Base-by-base conservation (phyloP, 768 basidiomycete genomes). In the Collybia sp. region DNA sequence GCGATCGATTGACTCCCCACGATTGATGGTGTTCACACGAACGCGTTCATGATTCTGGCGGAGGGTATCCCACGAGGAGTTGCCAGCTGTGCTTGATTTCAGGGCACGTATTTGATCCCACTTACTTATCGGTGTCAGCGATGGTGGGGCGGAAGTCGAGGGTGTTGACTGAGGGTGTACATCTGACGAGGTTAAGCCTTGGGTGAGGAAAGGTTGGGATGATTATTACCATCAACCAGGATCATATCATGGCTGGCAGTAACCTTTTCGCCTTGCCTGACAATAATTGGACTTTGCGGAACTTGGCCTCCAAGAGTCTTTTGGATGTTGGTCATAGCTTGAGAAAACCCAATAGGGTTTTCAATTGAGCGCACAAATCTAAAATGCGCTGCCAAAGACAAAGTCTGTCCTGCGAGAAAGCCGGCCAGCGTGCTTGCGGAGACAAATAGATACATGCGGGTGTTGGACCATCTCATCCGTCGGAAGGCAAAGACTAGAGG, bases 21-120 rank as follows among this genome's bases (percentile, higher is more conserved):
- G 25, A 13, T 45, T 42, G 17, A 43, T 37, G 32, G 30, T 42
- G 18, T 38, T 39, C 31, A 69, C 45, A 46, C 63, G 48, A 8
- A 55, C 46, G 49, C 66, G 70, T 57, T 76, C 74, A 50, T 83
- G 72, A 40, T 67, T 69, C 57, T 85, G 81, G 30, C 86, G 79
- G 16, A 88, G 67, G 18, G 65, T 59, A 53, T 88, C 86, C 86
- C 86, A 88, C 3, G 82, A 70, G 15, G 86, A 86, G 32, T 61
- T 69, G 12, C 63, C 47, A 25, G 61, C 65, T 15, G 67, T 61
- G 12, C 65, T 66, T 40, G 58, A 51, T 48, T 83, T 83, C 30
- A 67, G 75, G 37, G 68, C 66, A 44, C 85, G 79, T 40, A 88
- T 81, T 50, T 82, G 74, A 30, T 85, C 82, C 86, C 86, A 88